Evolutionary conservation across 176 grass and related monocot species (phyloP), one percentile per base, ranked within the genome.

Genomic region (Bonia amplexicaulis): DNA sequence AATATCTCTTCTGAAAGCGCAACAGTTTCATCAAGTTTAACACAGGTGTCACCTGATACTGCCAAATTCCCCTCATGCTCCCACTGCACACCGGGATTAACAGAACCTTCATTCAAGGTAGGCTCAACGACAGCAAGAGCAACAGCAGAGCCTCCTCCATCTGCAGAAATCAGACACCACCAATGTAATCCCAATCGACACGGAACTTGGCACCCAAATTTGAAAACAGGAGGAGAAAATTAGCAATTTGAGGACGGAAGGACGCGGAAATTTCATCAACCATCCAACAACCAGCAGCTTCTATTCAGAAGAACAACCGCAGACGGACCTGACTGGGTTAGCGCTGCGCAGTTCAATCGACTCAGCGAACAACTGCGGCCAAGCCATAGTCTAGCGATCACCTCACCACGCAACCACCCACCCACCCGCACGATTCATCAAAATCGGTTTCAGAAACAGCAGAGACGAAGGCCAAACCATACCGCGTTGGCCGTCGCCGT

Each of bases 401-500:
- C 66, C 39, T 27, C 55, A 85, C 26, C 67, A 73, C 57, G 48
- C 73, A 73, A 88, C 54, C 62, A 71, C 68, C 44, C 55, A 61
- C 46, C 20, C 65, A 2, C 46, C 25, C 10, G 7, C 61, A 65
- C 12, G 80, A 58, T 81, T 62, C 15, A 62, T 48, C 73, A 54
- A 57, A 7, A 42, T 1, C 52, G 55, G 84, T 64, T 39, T 12
- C 6, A 58, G 13, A 57, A 47, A 23, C 33, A n/a, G 12, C 7
- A 76, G 35, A 44, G n/a, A 68, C 13, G 73, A 80, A 16, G 47
- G 47, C 22, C 2, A 51, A 73, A 60, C 16, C 45, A 52, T 92
- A 96, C 97, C 93, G 69, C 55, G 87, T 82, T 87, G 91, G 54
- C 86, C 84, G 83, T 92, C 90, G 65, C 97, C 92, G 66, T 99